Base-by-base conservation (phyloP, 192 early-diverging fungal species). In the Spizellomyces punctatus region DNA sequence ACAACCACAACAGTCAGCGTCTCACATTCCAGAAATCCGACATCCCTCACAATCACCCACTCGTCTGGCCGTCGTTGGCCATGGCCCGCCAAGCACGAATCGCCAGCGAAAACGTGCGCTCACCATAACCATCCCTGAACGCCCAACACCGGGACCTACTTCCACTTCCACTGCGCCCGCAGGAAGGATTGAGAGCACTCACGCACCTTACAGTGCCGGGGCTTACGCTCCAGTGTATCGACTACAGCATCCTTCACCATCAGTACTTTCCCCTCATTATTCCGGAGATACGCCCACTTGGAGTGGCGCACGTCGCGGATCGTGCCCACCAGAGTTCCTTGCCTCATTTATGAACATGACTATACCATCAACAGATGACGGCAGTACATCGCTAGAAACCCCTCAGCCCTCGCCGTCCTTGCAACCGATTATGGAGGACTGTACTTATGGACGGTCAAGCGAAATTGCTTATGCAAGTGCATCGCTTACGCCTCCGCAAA, bases 321-420 rank as follows among this genome's bases (percentile, higher is more conserved):
- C 69, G 5, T 71, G 69, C 59, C 69, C 69, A 17, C 60, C 69
- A 1, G 58, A 63, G 12, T 63, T 71, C 48, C 58, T 71, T 22
- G 69, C 69, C 9, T 47, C 58, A 57, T 58, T 67, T 22, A 45
- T 16, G 45, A 21, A 12, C 12, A 22, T 64, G 63, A 43, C 42
- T 16, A 46, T 64, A 17, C 63, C 22, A 16, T 2, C 27, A 36
- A 36, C 41, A 10, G 63, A 54, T n/a, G 17, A 54, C 50, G 50
- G 14, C 50, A 19, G 17, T 54, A 54, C 50, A 4, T 19, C 50
- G 17, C 50, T 0, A 54, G 17, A 12, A 54, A 12, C 50, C 50
- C 14, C 50, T n/a, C 14, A 54, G 2, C 50, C 4, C 1, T 36
- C 27, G 27, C 17, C 17, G 17, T 19, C 50, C 14, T 54, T 54